Percentiles rank a stretch among this genome's conserved stretches.
Conservation (phyloP, 192 early-diverging fungal species). For the Coemansia sp. region DNA sequence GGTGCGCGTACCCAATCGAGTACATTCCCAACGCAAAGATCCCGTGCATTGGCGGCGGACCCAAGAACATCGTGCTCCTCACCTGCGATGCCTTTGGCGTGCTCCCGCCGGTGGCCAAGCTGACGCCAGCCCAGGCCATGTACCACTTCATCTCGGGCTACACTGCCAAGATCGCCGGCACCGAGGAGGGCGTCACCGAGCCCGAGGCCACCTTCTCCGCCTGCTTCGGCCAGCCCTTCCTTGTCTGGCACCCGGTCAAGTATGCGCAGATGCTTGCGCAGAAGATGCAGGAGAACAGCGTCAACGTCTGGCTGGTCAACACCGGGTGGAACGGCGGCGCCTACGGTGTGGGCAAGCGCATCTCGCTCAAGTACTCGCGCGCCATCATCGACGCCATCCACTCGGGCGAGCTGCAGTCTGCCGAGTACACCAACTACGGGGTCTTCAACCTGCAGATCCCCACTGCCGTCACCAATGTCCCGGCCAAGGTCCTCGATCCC, state of each 20-base stretch:
- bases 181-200: slow-evolving; percentile 91
- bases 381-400: slow-evolving; percentile 98
- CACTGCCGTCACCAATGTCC: slow-evolving; percentile 74
- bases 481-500: slow-evolving; percentile 84
- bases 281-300: slow-evolving; percentile 88
- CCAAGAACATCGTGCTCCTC: slow-evolving; percentile 93
- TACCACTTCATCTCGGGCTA: slow-evolving; percentile 98
- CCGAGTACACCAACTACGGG: slow-evolving; percentile 83
- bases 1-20: slow-evolving; percentile 95
- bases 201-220: slow-evolving; percentile 92
- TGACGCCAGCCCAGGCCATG: slow-evolving; percentile 87
- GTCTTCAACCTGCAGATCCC: slow-evolving; percentile 90
- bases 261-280: slow-evolving; percentile 96
- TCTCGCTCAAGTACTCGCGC: slow-evolving; percentile 94
- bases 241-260: slow-evolving; percentile 93
- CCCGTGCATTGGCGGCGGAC: slow-evolving; percentile 88
- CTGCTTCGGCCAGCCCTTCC: slow-evolving; percentile 96
- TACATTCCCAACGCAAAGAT: slow-evolving; percentile 93
- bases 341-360: slow-evolving; percentile 88
- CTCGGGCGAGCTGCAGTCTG: slow-evolving; percentile 83
- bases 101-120: slow-evolving; percentile 87
- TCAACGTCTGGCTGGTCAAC: slow-evolving; percentile 94
- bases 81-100: slow-evolving; percentile 98
- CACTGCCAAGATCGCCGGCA: slow-evolving; percentile 98
- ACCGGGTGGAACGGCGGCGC: slow-evolving; percentile 96